Base-by-base conservation (phyloP, 1,139 yeast genomes). In the Scheffersomyces segobiensis region DNA sequence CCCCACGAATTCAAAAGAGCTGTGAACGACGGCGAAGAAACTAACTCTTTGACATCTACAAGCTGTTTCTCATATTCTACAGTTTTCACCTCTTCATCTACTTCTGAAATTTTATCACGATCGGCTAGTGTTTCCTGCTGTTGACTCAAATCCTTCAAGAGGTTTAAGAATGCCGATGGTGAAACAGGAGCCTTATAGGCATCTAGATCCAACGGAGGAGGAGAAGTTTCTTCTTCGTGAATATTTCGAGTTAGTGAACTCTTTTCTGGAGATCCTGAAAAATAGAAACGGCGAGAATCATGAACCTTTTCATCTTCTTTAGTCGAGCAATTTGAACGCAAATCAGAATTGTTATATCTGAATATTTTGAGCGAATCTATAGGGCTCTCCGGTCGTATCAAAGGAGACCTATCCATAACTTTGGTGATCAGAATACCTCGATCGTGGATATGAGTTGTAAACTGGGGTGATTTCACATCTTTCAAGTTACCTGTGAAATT, bases 91-190 rank as follows among this genome's bases (percentile, higher is more conserved):
- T 46, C 42, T 14, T 49, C 53, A 10, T 46, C 52, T 49, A 39
- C 32, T n/a, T 50, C 39, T 21, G 50, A 18, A 22, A 49, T 21
- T n/a, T 49, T 20, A 49, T 60, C 60, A 46, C 64, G 64, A 18
- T 59, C 56, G 8, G 60, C 56, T 1, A 59, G 55, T 3, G 58
- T 53, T 5, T 48, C 26, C 24, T 60, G 64, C 49, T 60, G 53
- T 10, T 59, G 61, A 18, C 61, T 65, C 19, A 68, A 56, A n/a
- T 70, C 75, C 46, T 65, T 66, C 24, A 71, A 57, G 46, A 70
- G 65, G 53, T 61, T 62, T 47, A 71, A 55, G 49, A 70, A 70
- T 8, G 65, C 62, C 0, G 68, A 57, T 6, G 73, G 73, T 0
- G 72, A 65, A 0, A 48, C 50, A 48, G 50, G 50, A 20, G 50